Conservation (phyloP, 1,284 basidiomycete species). For the Sporisorium exsertum region DNA sequence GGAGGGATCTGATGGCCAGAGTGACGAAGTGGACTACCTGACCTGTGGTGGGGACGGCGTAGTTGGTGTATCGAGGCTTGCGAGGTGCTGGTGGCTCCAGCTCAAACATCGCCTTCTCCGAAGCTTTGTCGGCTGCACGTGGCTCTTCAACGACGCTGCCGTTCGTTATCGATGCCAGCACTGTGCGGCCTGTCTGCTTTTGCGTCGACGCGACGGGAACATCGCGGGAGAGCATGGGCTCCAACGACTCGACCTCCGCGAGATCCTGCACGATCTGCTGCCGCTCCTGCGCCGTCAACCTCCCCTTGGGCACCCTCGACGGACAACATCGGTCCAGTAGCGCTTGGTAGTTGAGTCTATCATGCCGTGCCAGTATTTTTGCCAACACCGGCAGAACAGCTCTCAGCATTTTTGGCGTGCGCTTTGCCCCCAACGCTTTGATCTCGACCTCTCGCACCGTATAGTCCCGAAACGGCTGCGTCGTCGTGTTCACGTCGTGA, state of each 20-base stretch:
- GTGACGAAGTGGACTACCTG: constrained; percentile 72
- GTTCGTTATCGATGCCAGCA: constrained; percentile 3
- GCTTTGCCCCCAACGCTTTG: constrained; percentile 70
- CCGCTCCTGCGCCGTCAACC: constrained; percentile 69
- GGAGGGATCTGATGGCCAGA: constrained; percentile 77
- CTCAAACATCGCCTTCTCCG: constrained; percentile 9
- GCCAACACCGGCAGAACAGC: constrained; percentile 74
- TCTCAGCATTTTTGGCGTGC: constrained; percentile 81
- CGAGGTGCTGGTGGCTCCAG: constrained; percentile 12
- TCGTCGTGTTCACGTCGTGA: constrained; percentile 43
- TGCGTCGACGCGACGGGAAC: background rate
- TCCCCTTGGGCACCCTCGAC: constrained; percentile 75
- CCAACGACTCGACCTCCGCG: constrained; percentile 29
- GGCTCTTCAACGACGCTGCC: constrained; percentile 4
- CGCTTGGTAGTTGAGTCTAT: constrained; percentile 78
- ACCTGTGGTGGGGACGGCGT: constrained; percentile 75
- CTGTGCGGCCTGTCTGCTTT: background rate
- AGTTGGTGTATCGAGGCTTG: constrained; percentile 84
- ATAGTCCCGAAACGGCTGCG: constrained; percentile 73
- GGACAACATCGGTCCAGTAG: constrained; percentile 79
- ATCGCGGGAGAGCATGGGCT: constrained; percentile 10
- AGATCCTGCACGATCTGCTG: constrained; percentile 79
- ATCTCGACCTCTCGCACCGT: constrained; percentile 79
- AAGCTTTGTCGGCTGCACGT: background rate
- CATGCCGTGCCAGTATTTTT: constrained; percentile 77